Base-by-base conservation (phyloP, 2,329 filamentous ascomycete genomes). In the Epichloe gansuensis region DNA sequence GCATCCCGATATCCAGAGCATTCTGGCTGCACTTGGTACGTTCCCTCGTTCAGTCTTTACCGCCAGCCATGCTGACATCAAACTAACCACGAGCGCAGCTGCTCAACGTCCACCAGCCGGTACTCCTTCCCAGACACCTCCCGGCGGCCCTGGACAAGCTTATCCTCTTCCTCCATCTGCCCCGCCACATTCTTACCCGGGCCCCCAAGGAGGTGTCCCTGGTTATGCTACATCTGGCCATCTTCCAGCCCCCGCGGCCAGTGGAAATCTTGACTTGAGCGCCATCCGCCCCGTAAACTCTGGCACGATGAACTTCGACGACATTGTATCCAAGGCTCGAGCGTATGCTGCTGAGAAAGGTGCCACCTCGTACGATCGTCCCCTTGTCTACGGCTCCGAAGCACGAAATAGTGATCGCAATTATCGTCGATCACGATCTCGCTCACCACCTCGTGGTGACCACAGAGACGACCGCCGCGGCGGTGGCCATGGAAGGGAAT, bases 261-360 rank as follows among this genome's bases (percentile, higher is more conserved):
- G 85, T 54, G 88, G 88, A 49, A 89, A 80, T 59, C 74, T 94
- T 56, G 88, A 95, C 63, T 70, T 95, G 50, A 90, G 84, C 68
- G 77, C 80, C 51, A 87, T 93, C 63, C 85, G 86, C 61, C 88
- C 89, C 4, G 78, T 85, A 51, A 88, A 78, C 64, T 87, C 86
- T 34, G 89, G 89, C 53, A 88, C 85, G 21, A 84, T 94, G 60
- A 91, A 84, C 67, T 84, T 95, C 57, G 80, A 85, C 53, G 88
- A 94, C 66, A 86, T 88, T 47, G 84, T 95, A 60, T 87, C 89
- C 40, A 88, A 89, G 65, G 89, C 88, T 46, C 86, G 87, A 65
- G 85, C 84, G 42, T 87, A 87, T 66, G 87, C 89, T 41, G 82
- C 85, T 34, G 84, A 91, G 65, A 87, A 88, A 63, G 87, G 87